Conservation (phyloP, 1,284 basidiomycete species). For the Porodaedalea pini region DNA sequence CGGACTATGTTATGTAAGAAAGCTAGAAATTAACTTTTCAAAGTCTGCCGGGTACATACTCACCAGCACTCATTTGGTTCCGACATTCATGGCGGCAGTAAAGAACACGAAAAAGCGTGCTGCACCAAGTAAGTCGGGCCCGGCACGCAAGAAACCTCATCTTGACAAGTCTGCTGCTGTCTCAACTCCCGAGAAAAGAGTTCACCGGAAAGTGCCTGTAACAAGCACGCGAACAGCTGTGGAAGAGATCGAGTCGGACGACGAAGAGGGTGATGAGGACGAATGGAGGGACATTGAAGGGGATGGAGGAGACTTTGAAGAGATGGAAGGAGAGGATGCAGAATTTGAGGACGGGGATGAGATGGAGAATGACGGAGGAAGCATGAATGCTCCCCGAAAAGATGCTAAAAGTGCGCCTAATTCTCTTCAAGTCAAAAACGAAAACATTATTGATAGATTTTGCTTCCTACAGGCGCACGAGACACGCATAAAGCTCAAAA, state of each 20-base stretch:
- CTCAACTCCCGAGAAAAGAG: neutral
- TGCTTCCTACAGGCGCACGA: conserved; percentile 40
- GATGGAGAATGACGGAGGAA: conserved; percentile 23
- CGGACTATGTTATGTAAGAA: too few relatives aligned
- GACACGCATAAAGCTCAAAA: conserved; percentile 71
- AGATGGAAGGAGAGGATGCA: conserved; percentile 24
- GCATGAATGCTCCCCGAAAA: conserved; percentile 31
- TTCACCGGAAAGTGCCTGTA: conserved; percentile 23
- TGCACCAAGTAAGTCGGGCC: neutral
- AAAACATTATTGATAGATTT: neutral
- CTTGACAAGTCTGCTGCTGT: neutral
- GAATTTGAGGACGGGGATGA: conserved; percentile 27
- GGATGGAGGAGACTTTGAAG: conserved; percentile 10
- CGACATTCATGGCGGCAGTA: conserved; percentile 4
- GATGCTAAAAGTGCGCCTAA: conserved; percentile 51
- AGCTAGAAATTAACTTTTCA: too few relatives aligned
- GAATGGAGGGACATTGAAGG: conserved; percentile 3
- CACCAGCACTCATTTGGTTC: too few relatives aligned
- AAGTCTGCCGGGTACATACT: too few relatives aligned
- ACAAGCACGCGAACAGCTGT: conserved; percentile 13
- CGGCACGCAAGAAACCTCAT: conserved; percentile 3
- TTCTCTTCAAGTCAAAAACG: neutral
- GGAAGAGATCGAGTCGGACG: conserved; percentile 19
- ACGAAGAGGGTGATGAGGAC: conserved; percentile 16
- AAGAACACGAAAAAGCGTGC: conserved; percentile 8